Percentiles rank a stretch among this genome's conserved stretches.
phyloP scores from a whole-genome alignment of 768 basidiomycete genomes.

The Leccinum boreale region DNA sequence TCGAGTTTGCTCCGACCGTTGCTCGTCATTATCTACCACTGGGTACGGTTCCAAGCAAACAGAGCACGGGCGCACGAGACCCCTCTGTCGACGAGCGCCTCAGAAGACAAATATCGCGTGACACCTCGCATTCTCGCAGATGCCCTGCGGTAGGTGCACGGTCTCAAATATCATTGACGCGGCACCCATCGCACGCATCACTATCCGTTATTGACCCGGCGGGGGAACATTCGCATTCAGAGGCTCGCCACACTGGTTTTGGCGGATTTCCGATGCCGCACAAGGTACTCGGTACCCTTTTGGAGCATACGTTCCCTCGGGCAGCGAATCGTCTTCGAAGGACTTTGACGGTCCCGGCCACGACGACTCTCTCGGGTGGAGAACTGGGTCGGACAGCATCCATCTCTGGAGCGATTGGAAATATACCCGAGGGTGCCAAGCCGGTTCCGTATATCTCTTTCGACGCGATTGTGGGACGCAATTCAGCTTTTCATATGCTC shows the following conservation, averaged over 20 bases:
- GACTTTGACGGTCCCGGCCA: constrained; percentile 74
- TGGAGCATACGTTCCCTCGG: constrained; percentile 62
- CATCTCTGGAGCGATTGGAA: constrained; percentile 13
- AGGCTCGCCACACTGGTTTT: constrained; percentile 45
- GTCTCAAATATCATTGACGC: constrained; percentile 16
- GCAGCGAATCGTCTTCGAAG: constrained; percentile 54
- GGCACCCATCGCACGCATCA: constrained; percentile 13
- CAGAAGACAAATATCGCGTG: constrained; percentile 6
- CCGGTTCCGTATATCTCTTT: constrained; percentile 82
- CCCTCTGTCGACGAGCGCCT: constrained; percentile 3
- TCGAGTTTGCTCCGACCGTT: constrained; percentile 49
- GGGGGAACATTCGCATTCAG: constrained; percentile 9
- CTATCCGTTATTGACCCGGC: constrained; percentile 12
- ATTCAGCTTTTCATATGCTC: constrained; percentile 66
- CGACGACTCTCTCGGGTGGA: constrained; percentile 48
- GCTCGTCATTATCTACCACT: constrained; percentile 25
- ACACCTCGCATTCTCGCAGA: constrained; percentile 14
- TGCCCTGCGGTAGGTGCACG: constrained; percentile 2
- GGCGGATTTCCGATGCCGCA: constrained; percentile 77
- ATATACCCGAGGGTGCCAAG: constrained; percentile 39
- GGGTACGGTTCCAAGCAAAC: constrained; percentile 27
- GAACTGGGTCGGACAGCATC: constrained; percentile 27
- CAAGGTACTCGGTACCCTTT: constrained; percentile 46
- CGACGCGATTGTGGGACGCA: constrained; percentile 79
- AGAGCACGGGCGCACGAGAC: constrained; percentile 11